These are phyloP conservation scores for Baorangia bicolor DNA, from an alignment of 768 basidiomycete species.

Conservation along the genomic window DNA sequence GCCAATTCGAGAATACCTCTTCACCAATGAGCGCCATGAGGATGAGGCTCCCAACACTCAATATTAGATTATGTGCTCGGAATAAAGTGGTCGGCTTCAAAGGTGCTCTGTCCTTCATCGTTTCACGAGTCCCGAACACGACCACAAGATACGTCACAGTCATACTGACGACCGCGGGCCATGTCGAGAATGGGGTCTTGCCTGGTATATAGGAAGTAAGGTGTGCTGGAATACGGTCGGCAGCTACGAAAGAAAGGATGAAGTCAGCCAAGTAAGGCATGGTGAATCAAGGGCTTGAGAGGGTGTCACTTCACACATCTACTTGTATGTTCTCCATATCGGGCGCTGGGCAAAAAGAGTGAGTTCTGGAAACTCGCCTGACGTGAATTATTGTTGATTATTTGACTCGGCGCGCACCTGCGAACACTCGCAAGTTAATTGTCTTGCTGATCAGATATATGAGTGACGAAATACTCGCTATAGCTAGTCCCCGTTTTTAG, in stretches of 20 bases:
- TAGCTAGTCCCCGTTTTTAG: background rate
- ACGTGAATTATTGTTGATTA: conserved; percentile 1
- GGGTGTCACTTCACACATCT: background rate
- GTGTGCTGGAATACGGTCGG: conserved; percentile 54
- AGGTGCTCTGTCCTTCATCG: conserved; percentile 76
- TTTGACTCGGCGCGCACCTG: background rate
- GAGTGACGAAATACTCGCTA: background rate
- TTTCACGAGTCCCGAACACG: conserved; percentile 78
- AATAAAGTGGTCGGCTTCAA: conserved; percentile 75
- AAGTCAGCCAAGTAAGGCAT: conserved; percentile 75
- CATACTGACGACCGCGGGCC: conserved; percentile 60
- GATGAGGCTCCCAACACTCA: conserved; percentile 76
- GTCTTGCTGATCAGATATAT: background rate
- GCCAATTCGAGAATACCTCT: conserved; percentile 79
- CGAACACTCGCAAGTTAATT: no score
- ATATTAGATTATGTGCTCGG: conserved; percentile 83
- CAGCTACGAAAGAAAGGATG: conserved; percentile 51
- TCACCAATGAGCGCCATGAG: conserved; percentile 82
- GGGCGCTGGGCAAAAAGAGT: background rate
- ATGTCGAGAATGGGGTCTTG: conserved; percentile 77
- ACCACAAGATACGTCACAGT: conserved; percentile 77
- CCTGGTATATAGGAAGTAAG: conserved; percentile 68
- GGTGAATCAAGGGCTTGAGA: conserved; percentile 11
- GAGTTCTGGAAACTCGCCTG: background rate
- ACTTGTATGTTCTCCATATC: conserved; percentile 10